phyloP scores from a whole-genome alignment of 2,329 filamentous ascomycete genomes.

The Aspergillus pseudoglaucus region DNA sequence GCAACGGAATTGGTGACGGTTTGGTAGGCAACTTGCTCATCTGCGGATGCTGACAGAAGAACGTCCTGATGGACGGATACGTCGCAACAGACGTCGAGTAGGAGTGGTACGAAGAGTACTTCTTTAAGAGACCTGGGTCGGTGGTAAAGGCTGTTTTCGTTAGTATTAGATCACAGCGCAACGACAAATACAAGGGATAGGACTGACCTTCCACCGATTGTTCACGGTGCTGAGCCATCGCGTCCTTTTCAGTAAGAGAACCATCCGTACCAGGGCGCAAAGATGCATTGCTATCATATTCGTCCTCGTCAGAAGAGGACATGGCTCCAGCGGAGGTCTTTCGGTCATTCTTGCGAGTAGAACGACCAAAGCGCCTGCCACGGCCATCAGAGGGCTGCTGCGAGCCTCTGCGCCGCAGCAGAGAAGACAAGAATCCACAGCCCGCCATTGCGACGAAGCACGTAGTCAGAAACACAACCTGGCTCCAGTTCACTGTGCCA shows the following conservation, averaged over 20 bases:
- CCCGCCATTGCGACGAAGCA: constrained; percentile 31
- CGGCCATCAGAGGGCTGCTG: constrained; percentile 6
- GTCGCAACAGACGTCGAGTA: constrained; percentile 65
- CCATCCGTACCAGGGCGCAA: constrained; percentile 21
- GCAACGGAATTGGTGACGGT: constrained; percentile 68
- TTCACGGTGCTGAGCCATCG: constrained; percentile 19
- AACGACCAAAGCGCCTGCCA: constrained; percentile 15
- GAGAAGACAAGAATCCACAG: constrained; percentile 27
- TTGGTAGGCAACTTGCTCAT: constrained; percentile 69
- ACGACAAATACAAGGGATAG: not conserved
- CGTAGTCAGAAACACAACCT: constrained; percentile 25
- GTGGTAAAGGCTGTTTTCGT: constrained; percentile 36
- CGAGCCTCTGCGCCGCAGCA: constrained; percentile 18
- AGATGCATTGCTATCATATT: constrained; percentile 29
- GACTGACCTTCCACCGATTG: constrained; percentile 25
- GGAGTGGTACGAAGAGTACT: constrained; percentile 63
- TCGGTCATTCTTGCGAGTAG: constrained; percentile 13
- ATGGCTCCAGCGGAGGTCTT: constrained; percentile 22
- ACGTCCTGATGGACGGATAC: constrained; percentile 73
- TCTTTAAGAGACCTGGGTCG: constrained; percentile 73
- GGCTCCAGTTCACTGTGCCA: constrained; percentile 24
- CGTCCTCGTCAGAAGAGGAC: constrained; percentile 32
- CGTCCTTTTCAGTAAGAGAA: constrained; percentile 14
- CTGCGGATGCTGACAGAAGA: constrained; percentile 76
- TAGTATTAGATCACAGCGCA: constrained; percentile 4